These are phyloP conservation scores for Haplosporangium sp. DNA, from an alignment of 371 early-diverging fungal species.

Conservation along the genomic window DNA sequence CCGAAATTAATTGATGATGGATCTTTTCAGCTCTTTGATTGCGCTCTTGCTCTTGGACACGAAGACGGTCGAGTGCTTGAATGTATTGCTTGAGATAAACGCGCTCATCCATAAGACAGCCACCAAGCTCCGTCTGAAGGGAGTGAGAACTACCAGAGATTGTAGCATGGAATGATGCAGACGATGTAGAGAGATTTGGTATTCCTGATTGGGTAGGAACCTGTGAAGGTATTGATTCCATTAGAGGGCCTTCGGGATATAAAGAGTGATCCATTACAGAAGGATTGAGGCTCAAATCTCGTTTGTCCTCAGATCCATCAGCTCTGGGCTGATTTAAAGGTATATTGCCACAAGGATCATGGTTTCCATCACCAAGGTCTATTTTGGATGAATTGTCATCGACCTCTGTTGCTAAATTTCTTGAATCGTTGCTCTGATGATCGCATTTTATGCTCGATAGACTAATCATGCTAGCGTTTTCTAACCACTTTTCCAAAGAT, in stretches of 20 bases:
- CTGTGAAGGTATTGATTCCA: background rate
- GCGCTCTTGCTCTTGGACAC: slow-evolving; percentile 17
- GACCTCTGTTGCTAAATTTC: background rate
- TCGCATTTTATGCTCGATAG: slow-evolving; percentile 1
- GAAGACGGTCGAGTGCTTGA: slow-evolving; percentile 26
- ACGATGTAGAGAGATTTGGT: slow-evolving; percentile 4
- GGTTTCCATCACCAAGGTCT: background rate
- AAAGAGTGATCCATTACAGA: background rate
- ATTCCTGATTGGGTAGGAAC: background rate
- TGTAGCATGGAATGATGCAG: slow-evolving; percentile 34
- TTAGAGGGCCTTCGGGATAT: background rate
- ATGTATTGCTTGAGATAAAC: slow-evolving; percentile 44
- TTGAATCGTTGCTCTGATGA: background rate
- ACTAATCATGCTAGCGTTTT: slow-evolving; percentile 24
- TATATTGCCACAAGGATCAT: background rate
- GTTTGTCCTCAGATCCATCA: background rate
- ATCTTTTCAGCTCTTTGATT: slow-evolving; percentile 20
- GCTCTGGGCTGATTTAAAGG: background rate
- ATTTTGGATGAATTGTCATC: background rate
- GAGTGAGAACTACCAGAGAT: slow-evolving; percentile 33
- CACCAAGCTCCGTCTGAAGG: slow-evolving; percentile 24
- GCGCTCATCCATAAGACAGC: slow-evolving; percentile 35
- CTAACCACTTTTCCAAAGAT: slow-evolving; percentile 22
- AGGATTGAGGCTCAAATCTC: background rate
- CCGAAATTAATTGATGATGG: slow-evolving; percentile 18